These are phyloP conservation scores for Auricularia auricula-judae DNA, from an alignment of 768 basidiomycete genomes.

Conservation along the genomic window DNA sequence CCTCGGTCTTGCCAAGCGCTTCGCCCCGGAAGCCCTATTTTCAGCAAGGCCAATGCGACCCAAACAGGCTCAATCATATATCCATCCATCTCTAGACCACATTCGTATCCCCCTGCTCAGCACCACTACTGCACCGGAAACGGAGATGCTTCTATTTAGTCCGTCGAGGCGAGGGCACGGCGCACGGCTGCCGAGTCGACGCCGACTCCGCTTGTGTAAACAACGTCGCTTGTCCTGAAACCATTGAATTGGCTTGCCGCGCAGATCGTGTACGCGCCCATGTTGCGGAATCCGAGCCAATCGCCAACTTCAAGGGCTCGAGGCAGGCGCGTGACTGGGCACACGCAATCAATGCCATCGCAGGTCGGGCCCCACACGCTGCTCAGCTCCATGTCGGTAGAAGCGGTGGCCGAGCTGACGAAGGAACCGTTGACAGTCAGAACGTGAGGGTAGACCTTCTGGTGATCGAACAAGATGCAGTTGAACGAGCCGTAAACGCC, in stretches of 20 bases:
- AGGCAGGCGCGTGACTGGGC: slow-evolving; percentile 50
- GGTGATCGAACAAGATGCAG: slow-evolving; percentile 96
- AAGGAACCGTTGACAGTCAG: slow-evolving; percentile 20
- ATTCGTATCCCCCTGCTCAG: too few relatives aligned
- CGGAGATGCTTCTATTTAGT: not conserved
- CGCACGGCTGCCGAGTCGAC: slow-evolving; percentile 41
- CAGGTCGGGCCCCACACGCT: slow-evolving; percentile 98
- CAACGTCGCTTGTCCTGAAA: slow-evolving; percentile 67
- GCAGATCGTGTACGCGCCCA: slow-evolving; percentile 99
- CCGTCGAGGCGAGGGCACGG: slow-evolving; percentile 28
- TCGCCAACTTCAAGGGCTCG: slow-evolving; percentile 75
- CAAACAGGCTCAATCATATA: too few relatives aligned
- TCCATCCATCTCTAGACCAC: too few relatives aligned
- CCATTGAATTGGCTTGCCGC: slow-evolving; percentile 96
- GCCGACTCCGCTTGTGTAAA: slow-evolving; percentile 61
- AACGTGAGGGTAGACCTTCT: slow-evolving; percentile 68
- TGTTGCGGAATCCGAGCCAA: slow-evolving; percentile 95
- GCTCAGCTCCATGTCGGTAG: slow-evolving; percentile 29
- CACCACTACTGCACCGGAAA: too few relatives aligned
- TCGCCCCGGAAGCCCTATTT: too few relatives aligned
- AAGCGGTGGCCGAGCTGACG: not conserved
- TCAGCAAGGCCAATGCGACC: too few relatives aligned
- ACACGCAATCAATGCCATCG: slow-evolving; percentile 94
- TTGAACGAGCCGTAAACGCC: slow-evolving; percentile 97
- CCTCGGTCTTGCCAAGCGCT: not conserved